phyloP scores from a whole-genome alignment of 768 basidiomycete species.

The Xerocomus brunneocitrinus region DNA sequence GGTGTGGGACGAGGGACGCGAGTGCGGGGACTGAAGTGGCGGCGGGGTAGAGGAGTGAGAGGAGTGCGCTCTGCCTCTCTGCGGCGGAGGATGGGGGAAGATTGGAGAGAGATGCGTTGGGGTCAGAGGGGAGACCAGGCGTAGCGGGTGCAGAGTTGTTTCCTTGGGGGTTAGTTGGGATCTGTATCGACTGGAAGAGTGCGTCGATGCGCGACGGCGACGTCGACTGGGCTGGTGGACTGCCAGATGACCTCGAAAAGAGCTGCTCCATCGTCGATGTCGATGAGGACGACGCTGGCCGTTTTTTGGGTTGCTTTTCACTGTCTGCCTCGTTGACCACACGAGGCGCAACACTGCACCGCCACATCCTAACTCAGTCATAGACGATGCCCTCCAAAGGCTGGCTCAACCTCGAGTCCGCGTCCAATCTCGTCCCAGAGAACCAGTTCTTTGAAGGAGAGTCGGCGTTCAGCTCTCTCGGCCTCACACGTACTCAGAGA shows the following conservation, averaged over 20 bases:
- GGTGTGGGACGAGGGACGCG: conserved; percentile 17
- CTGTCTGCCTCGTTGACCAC: conserved; percentile 26
- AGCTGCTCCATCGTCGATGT: background rate
- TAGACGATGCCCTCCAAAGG: conserved; percentile 54
- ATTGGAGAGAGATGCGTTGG: conserved; percentile 35
- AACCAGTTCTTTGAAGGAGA: conserved; percentile 85
- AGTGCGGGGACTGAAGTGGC: conserved; percentile 34
- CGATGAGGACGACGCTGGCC: background rate
- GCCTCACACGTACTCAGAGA: conserved; percentile 72
- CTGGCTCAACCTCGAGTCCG: conserved; percentile 83
- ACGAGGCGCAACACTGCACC: conserved; percentile 17
- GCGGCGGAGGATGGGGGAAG: conserved; percentile 36
- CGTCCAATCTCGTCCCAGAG: conserved; percentile 59
- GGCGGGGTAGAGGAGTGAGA: conserved; percentile 60
- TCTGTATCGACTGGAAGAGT: conserved; percentile 44
- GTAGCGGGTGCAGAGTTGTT: conserved; percentile 40
- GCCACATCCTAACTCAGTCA: background rate
- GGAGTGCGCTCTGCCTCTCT: conserved; percentile 72
- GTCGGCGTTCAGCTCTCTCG: conserved; percentile 78
- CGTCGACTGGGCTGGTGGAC: conserved; percentile 9
- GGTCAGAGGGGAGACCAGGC: conserved; percentile 38
- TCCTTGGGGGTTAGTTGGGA: conserved; percentile 23
- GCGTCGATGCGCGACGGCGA: conserved; percentile 62
- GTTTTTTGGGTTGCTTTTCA: background rate
- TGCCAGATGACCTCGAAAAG: background rate